These are phyloP conservation scores for Ceratocystis destructans DNA, from an alignment of 2,329 filamentous ascomycete genomes.

Conservation along the genomic window DNA sequence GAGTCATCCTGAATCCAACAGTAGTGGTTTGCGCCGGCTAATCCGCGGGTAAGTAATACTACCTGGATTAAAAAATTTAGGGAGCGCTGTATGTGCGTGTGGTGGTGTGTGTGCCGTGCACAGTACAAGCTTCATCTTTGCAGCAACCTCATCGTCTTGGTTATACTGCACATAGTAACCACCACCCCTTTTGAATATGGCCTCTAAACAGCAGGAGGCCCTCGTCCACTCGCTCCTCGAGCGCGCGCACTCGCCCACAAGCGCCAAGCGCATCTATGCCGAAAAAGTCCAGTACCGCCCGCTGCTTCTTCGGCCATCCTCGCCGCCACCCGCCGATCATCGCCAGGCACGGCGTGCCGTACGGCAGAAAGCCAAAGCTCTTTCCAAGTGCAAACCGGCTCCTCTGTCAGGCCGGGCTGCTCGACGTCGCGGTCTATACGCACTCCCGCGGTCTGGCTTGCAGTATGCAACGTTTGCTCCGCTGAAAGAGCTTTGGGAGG, in stretches of 20 bases:
- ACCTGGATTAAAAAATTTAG: not conserved
- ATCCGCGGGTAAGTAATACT: not conserved
- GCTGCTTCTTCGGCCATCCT: conserved; percentile 63
- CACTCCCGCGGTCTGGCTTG: conserved; percentile 31
- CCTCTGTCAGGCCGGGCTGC: conserved; percentile 73
- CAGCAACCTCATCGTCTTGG: not conserved
- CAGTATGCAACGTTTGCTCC: conserved; percentile 61
- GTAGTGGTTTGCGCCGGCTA: conserved; percentile 8
- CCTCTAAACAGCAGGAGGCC: conserved; percentile 20
- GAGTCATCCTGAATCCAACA: not conserved
- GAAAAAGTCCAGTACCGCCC: conserved; percentile 76
- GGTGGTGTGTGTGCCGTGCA: not conserved
- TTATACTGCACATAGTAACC: not conserved
- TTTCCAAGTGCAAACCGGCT: conserved; percentile 31
- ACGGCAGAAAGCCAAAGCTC: conserved; percentile 30
- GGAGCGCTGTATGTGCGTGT: not conserved
- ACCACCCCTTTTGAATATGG: conserved; percentile 24
- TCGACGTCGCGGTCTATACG: conserved; percentile 56
- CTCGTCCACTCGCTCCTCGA: conserved; percentile 53
- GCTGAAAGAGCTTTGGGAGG: conserved; percentile 65
- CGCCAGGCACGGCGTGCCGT: conserved; percentile 43
- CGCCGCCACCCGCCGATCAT: conserved; percentile 46
- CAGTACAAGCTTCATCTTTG: not conserved
- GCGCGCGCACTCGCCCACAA: conserved; percentile 65
- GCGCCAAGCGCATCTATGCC: conserved; percentile 55